Evolutionary conservation across 805 yeast genomes (phyloP).

Genomic region (Candida alai): DNA sequence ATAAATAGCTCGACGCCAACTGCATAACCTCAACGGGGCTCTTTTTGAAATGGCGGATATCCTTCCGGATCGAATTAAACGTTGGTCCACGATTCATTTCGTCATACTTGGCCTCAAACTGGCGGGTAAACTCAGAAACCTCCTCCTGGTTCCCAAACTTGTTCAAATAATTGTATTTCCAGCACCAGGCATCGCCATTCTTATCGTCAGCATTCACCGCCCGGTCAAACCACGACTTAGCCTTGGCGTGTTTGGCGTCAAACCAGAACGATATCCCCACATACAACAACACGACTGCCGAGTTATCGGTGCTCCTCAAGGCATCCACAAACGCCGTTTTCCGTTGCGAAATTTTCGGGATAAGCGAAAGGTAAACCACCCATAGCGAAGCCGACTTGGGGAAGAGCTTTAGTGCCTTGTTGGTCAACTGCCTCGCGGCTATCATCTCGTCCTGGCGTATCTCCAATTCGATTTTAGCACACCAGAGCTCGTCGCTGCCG

Average conservation of each 20-base stretch:
- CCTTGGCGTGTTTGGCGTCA: slow-evolving; percentile 59
- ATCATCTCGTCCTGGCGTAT: slow-evolving; percentile 39
- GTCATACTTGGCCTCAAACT: slow-evolving; percentile 31
- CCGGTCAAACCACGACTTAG: slow-evolving; percentile 70
- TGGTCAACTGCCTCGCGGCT: slow-evolving; percentile 52
- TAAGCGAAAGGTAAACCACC: slow-evolving; percentile 52
- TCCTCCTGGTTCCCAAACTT: slow-evolving; percentile 40
- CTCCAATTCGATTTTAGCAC: slow-evolving; percentile 59
- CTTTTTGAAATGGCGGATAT: slow-evolving; percentile 42
- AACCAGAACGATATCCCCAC: slow-evolving; percentile 69
- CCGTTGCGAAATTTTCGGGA: slow-evolving; percentile 47
- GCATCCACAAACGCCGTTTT: slow-evolving; percentile 67
- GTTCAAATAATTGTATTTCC: slow-evolving; percentile 47
- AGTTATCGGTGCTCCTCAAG: slow-evolving; percentile 58
- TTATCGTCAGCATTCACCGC: slow-evolving; percentile 50
- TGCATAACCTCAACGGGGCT: slow-evolving; percentile 38
- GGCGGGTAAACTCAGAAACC: slow-evolving; percentile 26
- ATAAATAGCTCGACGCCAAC: slow-evolving; percentile 19
- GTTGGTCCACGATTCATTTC: slow-evolving; percentile 59
- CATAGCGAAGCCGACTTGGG: slow-evolving; percentile 64
- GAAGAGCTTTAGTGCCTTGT: slow-evolving; percentile 54
- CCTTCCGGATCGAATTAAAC: slow-evolving; percentile 55
- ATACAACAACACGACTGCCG: slow-evolving; percentile 52
- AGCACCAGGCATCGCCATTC: slow-evolving; percentile 77
- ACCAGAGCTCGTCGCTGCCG: slow-evolving; percentile 50